Base-by-base conservation (phyloP, 345 rosid species). In the Anacardium occidentale region DNA sequence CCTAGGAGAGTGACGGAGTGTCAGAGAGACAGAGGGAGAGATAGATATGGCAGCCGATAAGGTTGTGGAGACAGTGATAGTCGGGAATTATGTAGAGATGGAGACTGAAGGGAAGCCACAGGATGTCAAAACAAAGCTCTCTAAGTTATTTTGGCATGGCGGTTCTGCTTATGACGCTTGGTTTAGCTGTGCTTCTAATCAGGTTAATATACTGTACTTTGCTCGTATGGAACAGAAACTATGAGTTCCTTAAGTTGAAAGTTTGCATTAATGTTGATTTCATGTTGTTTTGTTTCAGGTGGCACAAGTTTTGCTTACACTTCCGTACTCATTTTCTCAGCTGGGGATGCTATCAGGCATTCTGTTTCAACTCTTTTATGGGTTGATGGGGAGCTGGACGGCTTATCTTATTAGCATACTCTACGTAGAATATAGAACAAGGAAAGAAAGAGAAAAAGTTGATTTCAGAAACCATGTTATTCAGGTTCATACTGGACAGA, bases 391-490 rank as follows among this genome's bases (percentile, higher is more conserved):
- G 2, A 95, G 99, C 75, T 95, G 99, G 99, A 95, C 99, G 1
- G 98, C 99, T 65, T 95, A 95, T 79, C 88, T 95, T 34, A 95
- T 95, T 10, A 95, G 99, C 74, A 69, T 85, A 56, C 99, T 95
- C 77, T 95, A 95, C 47, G 93, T 95, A 14, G 99, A 95, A 80
- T 95, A 92, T 85, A 90, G 99, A 80, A 92, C 99, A 26, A 87
- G 99, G 74, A 92, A 89, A 75, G 96, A 95, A 77, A 83, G 98
- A 83, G 98, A 95, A 67, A 95, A 95, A 78, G 96, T 83, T 60
- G 96, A 95, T 85, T 95, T 95, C 91, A 88, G 98, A 61, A 94
- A 90, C 87, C 98, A 94, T 78, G 98, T 94, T 76, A 94, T 94
- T 77, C 98, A 94, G 94, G 98, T 90, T 62, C 2, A 18, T 5